Evolutionary conservation across 768 basidiomycete genomes (phyloP).

Genomic region (Inosperma sp.): DNA sequence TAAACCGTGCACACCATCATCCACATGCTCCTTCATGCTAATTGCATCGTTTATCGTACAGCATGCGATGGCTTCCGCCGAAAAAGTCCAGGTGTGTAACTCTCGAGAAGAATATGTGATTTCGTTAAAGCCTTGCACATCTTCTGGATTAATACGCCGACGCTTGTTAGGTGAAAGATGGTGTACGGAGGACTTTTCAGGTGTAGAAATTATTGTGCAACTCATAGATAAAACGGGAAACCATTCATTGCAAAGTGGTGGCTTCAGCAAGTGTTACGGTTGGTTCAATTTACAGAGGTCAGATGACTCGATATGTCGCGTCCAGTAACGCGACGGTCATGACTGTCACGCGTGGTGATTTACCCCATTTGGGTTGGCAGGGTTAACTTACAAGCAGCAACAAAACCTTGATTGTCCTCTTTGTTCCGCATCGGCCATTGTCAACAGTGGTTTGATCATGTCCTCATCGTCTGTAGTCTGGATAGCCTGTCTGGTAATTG

Average conservation of each 20-base stretch:
- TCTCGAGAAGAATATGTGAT: slow-evolving; percentile 25
- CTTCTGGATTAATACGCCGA: slow-evolving; percentile 8
- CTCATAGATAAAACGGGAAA: slow-evolving; percentile 22
- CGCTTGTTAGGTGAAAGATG: slow-evolving; percentile 23
- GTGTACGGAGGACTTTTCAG: slow-evolving; percentile 8
- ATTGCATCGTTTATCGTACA: slow-evolving; percentile 54
- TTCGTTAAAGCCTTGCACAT: slow-evolving; percentile 1
- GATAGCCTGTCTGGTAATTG: neutral
- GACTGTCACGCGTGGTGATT: neutral
- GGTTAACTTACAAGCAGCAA: neutral
- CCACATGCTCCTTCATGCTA: slow-evolving; percentile 37
- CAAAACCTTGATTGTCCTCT: neutral
- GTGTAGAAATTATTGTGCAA: slow-evolving; percentile 17
- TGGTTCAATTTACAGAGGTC: neutral
- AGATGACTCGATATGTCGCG: slow-evolving; percentile 2
- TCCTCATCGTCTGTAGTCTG: neutral
- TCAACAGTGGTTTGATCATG: slow-evolving; percentile 2
- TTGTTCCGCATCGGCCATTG: neutral
- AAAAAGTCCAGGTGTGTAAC: slow-evolving; percentile 54
- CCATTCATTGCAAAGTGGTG: no score
- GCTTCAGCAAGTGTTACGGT: no score
- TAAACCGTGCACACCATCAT: slow-evolving; percentile 30
- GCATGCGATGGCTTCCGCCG: slow-evolving; percentile 48
- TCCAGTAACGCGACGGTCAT: slow-evolving; percentile 1
- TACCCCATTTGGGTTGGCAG: slow-evolving; percentile 5